Percentiles rank a stretch among this genome's conserved stretches.
These are phyloP conservation scores for Lycium barbarum DNA, from an alignment of 257 asterid species.

Conservation along the genomic window DNA sequence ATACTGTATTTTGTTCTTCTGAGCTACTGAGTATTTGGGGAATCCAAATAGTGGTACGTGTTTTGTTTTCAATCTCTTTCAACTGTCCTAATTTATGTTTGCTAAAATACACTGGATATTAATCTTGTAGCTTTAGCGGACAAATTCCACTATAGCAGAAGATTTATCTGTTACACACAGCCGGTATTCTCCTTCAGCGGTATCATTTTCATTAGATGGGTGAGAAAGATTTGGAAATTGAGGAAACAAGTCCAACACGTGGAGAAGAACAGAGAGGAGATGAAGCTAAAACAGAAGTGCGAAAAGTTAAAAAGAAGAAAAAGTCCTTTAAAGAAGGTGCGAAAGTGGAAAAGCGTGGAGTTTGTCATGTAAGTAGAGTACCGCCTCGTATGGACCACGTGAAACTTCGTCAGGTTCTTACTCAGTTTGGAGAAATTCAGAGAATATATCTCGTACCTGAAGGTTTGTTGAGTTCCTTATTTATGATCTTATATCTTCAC, in stretches of 20 bases:
- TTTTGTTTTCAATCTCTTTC: background rate
- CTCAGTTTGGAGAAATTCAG: conserved; percentile 77
- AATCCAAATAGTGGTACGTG: background rate
- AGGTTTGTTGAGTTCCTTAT: conserved; percentile 49
- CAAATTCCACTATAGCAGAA: background rate
- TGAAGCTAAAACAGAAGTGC: conserved; percentile 37
- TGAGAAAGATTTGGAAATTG: conserved; percentile 52
- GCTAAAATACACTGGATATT: background rate
- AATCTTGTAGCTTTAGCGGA: background rate
- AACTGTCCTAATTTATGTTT: background rate
- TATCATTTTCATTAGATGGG: conserved; percentile 39
- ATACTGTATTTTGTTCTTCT: background rate
- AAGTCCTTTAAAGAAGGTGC: conserved; percentile 52
- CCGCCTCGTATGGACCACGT: conserved; percentile 91
- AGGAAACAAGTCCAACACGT: conserved; percentile 25
- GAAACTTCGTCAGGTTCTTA: conserved; percentile 72
- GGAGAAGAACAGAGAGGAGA: conserved; percentile 38
- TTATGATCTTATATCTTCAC: background rate
- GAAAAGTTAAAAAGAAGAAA: conserved; percentile 58
- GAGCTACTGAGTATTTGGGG: background rate
- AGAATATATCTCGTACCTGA: conserved; percentile 85
- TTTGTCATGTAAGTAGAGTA: conserved; percentile 83
- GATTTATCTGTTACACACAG: background rate
- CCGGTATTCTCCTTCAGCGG: background rate
- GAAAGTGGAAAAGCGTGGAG: conserved; percentile 68